Evolutionary conservation across 306 rosid genomes (phyloP).

Genomic region (Luffa aegyptiaca): DNA sequence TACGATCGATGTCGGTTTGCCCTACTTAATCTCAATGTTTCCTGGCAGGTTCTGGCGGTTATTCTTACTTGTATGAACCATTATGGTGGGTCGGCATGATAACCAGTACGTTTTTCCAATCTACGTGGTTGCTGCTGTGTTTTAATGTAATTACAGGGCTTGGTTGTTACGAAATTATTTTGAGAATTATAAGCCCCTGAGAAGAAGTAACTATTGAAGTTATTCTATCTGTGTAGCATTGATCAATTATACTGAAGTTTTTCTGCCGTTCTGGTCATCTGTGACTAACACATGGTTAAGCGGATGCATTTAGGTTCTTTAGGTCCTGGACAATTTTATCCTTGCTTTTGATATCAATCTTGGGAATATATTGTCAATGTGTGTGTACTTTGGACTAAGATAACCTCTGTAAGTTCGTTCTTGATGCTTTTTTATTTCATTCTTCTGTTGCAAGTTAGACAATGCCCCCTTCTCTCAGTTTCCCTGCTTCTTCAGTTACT

Average conservation of each 20-base stretch:
- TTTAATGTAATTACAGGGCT: not conserved
- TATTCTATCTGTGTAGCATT: not conserved
- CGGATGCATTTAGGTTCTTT: not conserved
- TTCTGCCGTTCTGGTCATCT: not conserved
- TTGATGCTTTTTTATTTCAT: not conserved
- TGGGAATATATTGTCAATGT: not conserved
- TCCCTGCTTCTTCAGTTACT: not conserved
- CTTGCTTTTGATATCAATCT: not conserved
- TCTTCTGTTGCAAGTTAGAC: not conserved
- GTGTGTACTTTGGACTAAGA: not conserved
- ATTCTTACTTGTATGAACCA: conserved; percentile 47
- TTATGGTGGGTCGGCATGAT: conserved; percentile 64
- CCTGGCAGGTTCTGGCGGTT: conserved; percentile 51
- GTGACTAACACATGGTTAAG: not conserved
- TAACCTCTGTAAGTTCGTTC: not conserved
- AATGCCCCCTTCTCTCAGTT: not conserved
- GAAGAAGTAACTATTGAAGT: not conserved
- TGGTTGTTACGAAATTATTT: not conserved
- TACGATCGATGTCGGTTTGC: not conserved
- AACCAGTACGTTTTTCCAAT: conserved; percentile 30
- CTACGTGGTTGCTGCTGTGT: not conserved
- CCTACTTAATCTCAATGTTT: not conserved
- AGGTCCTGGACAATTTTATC: not conserved
- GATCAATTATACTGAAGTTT: not conserved
- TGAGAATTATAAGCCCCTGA: not conserved